Base-by-base conservation (phyloP, 106 monocot genomes). In the Dendrobium nobile region DNA sequence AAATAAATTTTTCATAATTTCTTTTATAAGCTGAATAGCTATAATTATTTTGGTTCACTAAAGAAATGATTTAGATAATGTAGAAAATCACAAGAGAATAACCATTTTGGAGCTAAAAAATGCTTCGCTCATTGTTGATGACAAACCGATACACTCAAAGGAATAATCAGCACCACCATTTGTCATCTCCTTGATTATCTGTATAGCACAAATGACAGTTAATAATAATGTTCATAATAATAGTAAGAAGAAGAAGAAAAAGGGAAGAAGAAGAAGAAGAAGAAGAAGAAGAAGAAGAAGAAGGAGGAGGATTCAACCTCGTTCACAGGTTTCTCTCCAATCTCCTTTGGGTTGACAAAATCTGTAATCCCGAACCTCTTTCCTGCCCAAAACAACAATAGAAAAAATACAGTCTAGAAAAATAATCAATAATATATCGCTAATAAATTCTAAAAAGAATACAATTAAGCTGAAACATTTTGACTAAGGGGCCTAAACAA, bases 321-420 rank as follows among this genome's bases (percentile, higher is more conserved):
- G 27, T 78, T 84, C 5, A 94, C 65, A 6, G 89, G 9, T 82
- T 79, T 87, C 6, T 88, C 90, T 37, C 92, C 97, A 5, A 83
- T 87, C 7, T 94, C 94, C 51, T 85, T 92, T 28, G 97, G 91
- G 51, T 94, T 98, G 8, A 98, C 72, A 78, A 94, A 94, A 73
- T 94, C 92, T 11, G 97, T 98, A 8, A 98, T 17, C 16, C 97
- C 97, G 86, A 98, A 88, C 84, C 81, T 94, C 79, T 89, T 98
- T n/a, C 92, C 97, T 97, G 84, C n/a, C 84, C 77, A 18, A 76
- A 67, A 27, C 9, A 47, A 47, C 7, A 47, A 47, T 37, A 3
- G 37, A 37, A 37, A 37, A 37, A 37, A 37, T 37, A 37, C 37
- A 37, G 37, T 37, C 0, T 37, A 37, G 37, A 37, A 37, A 1